These are phyloP conservation scores for Clitoria ternatea DNA, from an alignment of 306 rosid genomes.

Conservation along the genomic window DNA sequence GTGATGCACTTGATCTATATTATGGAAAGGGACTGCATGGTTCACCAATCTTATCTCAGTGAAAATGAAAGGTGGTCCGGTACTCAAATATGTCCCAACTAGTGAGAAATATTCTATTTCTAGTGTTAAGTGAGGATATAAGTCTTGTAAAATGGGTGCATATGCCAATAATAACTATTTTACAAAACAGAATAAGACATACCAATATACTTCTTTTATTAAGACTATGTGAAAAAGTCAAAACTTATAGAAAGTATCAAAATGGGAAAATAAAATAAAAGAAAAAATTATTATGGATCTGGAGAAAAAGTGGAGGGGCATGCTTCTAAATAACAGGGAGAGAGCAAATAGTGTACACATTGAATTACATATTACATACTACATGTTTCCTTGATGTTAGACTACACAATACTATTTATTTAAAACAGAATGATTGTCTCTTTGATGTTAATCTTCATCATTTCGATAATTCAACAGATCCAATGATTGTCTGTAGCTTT, in stretches of 20 bases:
- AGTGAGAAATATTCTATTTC: neutral
- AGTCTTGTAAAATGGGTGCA: neutral
- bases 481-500: neutral
- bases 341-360: neutral
- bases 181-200: neutral
- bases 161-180: neutral
- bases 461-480: neutral
- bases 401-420: neutral
- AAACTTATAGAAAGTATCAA: neutral
- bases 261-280: neutral
- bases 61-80: neutral
- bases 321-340: neutral
- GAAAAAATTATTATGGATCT: neutral
- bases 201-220: neutral
- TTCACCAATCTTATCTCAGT: neutral
- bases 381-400: neutral
- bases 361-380: neutral
- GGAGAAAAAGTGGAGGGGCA: neutral
- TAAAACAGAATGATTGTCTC: neutral
- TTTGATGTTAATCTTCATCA: too few species aligned
- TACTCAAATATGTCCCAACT: conserved; percentile 1
- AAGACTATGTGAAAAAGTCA: neutral
- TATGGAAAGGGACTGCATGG: conserved; percentile 22
- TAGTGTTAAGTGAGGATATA: neutral
- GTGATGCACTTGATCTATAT: conserved; percentile 15